phyloP scores from a whole-genome alignment of 371 early-diverging fungal genomes.

The Coemansia sp. region DNA sequence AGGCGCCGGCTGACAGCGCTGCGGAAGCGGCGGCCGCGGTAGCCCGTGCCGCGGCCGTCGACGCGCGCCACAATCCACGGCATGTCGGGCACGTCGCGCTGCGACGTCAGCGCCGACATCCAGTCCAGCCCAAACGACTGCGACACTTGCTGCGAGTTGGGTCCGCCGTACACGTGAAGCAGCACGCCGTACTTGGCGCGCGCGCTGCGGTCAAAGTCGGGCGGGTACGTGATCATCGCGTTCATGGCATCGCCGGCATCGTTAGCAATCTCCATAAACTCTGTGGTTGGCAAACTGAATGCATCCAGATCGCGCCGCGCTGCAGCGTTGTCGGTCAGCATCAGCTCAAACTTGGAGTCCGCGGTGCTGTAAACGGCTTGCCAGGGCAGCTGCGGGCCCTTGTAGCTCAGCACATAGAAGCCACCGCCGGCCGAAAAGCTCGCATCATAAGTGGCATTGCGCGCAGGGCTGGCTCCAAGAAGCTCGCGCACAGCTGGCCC shows the following conservation, averaged over 20 bases:
- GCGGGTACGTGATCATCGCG: conserved; percentile 81
- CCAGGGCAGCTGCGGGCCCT: conserved; percentile 88
- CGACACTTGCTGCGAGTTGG: conserved; percentile 83
- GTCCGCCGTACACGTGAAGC: conserved; percentile 92
- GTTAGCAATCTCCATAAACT: conserved; percentile 59
- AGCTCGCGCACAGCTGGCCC: conserved; percentile 8
- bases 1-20: conserved; percentile 74
- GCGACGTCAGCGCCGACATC: conserved; percentile 67
- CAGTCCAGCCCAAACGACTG: conserved; percentile 70
- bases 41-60: conserved; percentile 91
- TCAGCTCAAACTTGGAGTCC: conserved; percentile 54
- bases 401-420: conserved; percentile 75
- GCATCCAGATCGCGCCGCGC: conserved; percentile 52
- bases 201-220: conserved; percentile 70
- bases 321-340: conserved; percentile 60
- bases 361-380: conserved; percentile 64
- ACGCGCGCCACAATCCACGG: conserved; percentile 71
- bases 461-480: conserved; percentile 19
- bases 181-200: conserved; percentile 80
- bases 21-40: conserved; percentile 81
- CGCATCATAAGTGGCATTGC: conserved; percentile 68
- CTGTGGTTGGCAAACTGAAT: conserved; percentile 62
- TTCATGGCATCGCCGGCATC: conserved; percentile 69
- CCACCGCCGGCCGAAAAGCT: conserved; percentile 73
- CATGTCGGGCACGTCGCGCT: conserved; percentile 50